phyloP scores from a whole-genome alignment of 495 filamentous ascomycete genomes.

The Penicillium crystallinum region DNA sequence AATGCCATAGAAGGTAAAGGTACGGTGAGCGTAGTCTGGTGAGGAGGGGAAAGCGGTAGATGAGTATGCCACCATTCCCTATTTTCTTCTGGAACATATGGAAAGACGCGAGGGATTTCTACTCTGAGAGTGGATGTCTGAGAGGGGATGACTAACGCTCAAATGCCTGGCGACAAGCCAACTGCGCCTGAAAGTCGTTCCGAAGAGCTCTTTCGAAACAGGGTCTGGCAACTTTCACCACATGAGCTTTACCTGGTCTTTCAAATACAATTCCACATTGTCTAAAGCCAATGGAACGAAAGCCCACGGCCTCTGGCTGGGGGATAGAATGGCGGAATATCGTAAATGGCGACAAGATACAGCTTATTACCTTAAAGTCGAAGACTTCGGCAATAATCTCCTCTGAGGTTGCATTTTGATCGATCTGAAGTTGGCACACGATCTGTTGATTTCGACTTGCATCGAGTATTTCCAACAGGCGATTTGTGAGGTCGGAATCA shows the following conservation, averaged over 20 bases:
- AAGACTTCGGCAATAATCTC: not conserved
- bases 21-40: conserved; percentile 1
- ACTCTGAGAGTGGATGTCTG: not conserved
- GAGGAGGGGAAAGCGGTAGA: conserved; percentile 9
- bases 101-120: conserved; percentile 2
- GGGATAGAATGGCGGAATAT: not conserved
- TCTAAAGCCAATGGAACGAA: not conserved
- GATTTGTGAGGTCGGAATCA: not conserved
- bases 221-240: conserved; percentile 2
- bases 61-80: conserved; percentile 22
- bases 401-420: too few relatives aligned
- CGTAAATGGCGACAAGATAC: not conserved
- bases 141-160: not conserved
- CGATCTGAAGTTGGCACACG: too few relatives aligned
- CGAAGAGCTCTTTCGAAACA: conserved; percentile 5
- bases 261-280: conserved; percentile 11
- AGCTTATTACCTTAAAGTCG: not conserved
- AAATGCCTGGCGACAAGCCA: not conserved
- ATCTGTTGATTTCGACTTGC: not conserved
- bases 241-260: conserved; percentile 1
- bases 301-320: not conserved
- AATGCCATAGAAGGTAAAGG: conserved; percentile 20
- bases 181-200: conserved; percentile 8
- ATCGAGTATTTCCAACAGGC: not conserved
- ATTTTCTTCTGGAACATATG: conserved; percentile 12